Base-by-base conservation (phyloP, 257 asterid genomes). In the Petrea volubilis region DNA sequence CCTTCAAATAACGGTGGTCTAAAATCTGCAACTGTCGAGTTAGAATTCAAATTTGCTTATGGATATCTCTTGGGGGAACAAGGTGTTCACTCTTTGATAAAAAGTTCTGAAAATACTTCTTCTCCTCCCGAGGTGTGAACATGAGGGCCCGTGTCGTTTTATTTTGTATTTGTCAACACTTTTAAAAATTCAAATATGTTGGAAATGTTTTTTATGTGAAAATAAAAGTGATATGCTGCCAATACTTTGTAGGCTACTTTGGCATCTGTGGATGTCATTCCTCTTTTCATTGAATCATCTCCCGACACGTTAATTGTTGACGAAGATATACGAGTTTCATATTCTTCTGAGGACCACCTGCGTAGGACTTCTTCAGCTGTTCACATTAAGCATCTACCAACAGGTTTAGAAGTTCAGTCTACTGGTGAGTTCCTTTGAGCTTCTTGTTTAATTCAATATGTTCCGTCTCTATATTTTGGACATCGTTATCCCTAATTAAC, bases 21-120 rank as follows among this genome's bases (percentile, higher is more conserved):
- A 46, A 85, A 55, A 77, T 84, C 69, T 67, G 85, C 79, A 56
- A 84, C 85, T 44, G 82, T 92, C 5, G 97, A 92, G 80, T 77
- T 87, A 23, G 97, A 92, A 81, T 86, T 83, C 80, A 84, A 77
- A 66, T 84, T 77, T 57, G 90, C 89, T 41, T 89, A 83, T 59
- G 97, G 97, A 58, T 84, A 81, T 72, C 78, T 92, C 49, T 83
- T 78, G 14, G 97, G 95, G 44, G 97, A 92, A 83, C 89, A 84
- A 65, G 97, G 97, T 14, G 72, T 78, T 46, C 97, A 89, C 81
- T 74, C 78, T 58, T 64, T 87, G 81, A 71, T 77, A 77, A 70
- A 79, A 78, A 51, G 70, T 53, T 76, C 43, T 14, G 79, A 74
- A 23, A 76, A 70, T 31, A 77, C 67, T 64, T 74, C 71, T 21